Conservation (phyloP, 192 early-diverging fungal genomes). For the Thoreauomyces humboldtii region DNA sequence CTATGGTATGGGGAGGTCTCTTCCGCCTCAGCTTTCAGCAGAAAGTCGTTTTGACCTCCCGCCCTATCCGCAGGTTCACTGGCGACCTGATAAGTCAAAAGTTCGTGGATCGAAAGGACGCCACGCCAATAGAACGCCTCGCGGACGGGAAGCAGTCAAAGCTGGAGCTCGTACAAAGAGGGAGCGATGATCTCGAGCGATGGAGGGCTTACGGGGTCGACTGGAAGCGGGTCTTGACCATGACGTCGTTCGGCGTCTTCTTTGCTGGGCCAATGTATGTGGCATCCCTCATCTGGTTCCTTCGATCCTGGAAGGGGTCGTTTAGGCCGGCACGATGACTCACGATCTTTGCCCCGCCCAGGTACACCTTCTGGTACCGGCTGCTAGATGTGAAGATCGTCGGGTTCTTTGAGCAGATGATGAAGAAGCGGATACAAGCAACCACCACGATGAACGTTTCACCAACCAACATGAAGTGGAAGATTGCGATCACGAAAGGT, state of each 20-base stretch:
- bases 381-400: conserved; percentile 31
- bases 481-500: conserved; percentile 40
- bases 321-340: no score
- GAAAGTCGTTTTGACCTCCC: neutral
- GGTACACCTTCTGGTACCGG: conserved; percentile 41
- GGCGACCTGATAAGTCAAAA: conserved; percentile 41
- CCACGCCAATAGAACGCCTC: neutral
- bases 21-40: neutral
- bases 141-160: neutral
- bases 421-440: conserved; percentile 13
- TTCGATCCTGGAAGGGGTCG: no score
- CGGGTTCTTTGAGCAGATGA: conserved; percentile 13
- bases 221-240: conserved; percentile 32
- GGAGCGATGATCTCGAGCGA: neutral
- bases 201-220: conserved; percentile 15
- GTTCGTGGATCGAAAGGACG: conserved; percentile 14
- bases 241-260: conserved; percentile 38
- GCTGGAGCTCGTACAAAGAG: neutral
- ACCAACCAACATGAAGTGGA: conserved; percentile 27
- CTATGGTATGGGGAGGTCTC: conserved; percentile 7
- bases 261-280: conserved; percentile 36
- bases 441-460: conserved; percentile 23
- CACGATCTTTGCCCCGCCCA: no score
- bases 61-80: conserved; percentile 16
- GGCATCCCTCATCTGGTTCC: no score